Conservation (phyloP, 1,284 basidiomycete genomes). For the Coriolopsis trogii region DNA sequence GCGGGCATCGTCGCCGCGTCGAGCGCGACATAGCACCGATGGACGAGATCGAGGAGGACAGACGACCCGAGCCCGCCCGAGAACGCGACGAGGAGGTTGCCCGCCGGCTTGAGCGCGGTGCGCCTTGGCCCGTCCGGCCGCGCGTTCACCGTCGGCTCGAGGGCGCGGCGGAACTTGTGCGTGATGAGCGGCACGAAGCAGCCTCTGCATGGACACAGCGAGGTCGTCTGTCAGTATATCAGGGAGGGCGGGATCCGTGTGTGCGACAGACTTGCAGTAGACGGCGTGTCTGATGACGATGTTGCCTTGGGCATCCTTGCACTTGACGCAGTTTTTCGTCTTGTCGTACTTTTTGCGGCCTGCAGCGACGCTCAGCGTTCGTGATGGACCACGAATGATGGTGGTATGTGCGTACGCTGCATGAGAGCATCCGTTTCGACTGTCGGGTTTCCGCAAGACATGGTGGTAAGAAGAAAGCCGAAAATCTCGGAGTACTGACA, state of each 20-base stretch:
- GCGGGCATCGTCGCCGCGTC: slow-evolving; percentile 31
- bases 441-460: slow-evolving; percentile 61
- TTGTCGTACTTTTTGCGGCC: slow-evolving; percentile 68
- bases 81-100: slow-evolving; percentile 66
- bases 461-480: neutral
- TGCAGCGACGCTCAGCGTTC: slow-evolving; percentile 31
- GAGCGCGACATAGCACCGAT: slow-evolving; percentile 59
- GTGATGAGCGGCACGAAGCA: slow-evolving; percentile 69
- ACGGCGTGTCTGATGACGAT: slow-evolving; percentile 77
- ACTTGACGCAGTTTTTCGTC: slow-evolving; percentile 67
- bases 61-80: slow-evolving; percentile 79
- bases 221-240: slow-evolving; percentile 1
- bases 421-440: slow-evolving; percentile 60
- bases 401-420: slow-evolving; percentile 55
- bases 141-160: slow-evolving; percentile 68
- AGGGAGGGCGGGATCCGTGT: neutral
- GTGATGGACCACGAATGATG: neutral
- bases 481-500: neutral
- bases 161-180: slow-evolving; percentile 62
- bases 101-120: slow-evolving; percentile 62
- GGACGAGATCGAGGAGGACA: slow-evolving; percentile 69
- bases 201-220: no score
- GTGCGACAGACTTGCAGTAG: slow-evolving; percentile 72
- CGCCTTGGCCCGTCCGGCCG: slow-evolving; percentile 50
- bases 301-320: slow-evolving; percentile 64